A percentile compares a stretch with the other conserved stretches of the same genome.
Conservation (phyloP, 1,139 yeast species). For the Taphrina pruni region DNA sequence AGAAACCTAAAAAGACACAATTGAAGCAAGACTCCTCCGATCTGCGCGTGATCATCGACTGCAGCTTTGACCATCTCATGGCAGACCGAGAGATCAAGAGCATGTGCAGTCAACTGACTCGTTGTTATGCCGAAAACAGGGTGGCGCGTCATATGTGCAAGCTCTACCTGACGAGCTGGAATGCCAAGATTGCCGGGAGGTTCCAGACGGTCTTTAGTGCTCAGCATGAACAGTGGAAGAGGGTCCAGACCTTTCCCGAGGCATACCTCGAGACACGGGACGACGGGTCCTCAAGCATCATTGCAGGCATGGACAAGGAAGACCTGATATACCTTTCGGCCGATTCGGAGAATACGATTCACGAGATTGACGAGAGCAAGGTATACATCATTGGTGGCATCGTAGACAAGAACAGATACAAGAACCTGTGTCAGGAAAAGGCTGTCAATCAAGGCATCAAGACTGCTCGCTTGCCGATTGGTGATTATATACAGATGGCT, state of each 20-base stretch:
- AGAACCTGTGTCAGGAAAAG: constrained; percentile 76
- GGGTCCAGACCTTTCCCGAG: constrained; percentile 61
- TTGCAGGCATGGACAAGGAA: constrained; percentile 47
- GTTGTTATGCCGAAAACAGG: constrained; percentile 80
- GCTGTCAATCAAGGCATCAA: constrained; percentile 74
- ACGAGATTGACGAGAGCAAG: constrained; percentile 65
- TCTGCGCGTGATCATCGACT: constrained; percentile 72
- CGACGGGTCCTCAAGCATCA: background rate
- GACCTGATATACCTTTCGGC: constrained; percentile 78
- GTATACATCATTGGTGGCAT: constrained; percentile 94
- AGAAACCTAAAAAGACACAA: constrained; percentile 15
- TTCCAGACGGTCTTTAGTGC: constrained; percentile 67
- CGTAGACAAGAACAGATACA: constrained; percentile 92
- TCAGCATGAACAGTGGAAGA: constrained; percentile 69
- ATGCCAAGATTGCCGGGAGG: constrained; percentile 67
- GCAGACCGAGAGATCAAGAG: constrained; percentile 75
- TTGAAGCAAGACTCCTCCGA: constrained; percentile 43
- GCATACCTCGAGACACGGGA: constrained; percentile 55
- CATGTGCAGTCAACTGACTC: constrained; percentile 76
- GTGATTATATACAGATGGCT: constrained; percentile 76
- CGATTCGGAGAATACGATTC: constrained; percentile 75
- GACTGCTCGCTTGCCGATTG: constrained; percentile 86
- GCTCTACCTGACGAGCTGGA: constrained; percentile 68
- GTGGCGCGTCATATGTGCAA: constrained; percentile 66
- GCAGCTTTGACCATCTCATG: constrained; percentile 91